Conservation (phyloP, 1,284 basidiomycete species). For the Coriolopsis trogii region DNA sequence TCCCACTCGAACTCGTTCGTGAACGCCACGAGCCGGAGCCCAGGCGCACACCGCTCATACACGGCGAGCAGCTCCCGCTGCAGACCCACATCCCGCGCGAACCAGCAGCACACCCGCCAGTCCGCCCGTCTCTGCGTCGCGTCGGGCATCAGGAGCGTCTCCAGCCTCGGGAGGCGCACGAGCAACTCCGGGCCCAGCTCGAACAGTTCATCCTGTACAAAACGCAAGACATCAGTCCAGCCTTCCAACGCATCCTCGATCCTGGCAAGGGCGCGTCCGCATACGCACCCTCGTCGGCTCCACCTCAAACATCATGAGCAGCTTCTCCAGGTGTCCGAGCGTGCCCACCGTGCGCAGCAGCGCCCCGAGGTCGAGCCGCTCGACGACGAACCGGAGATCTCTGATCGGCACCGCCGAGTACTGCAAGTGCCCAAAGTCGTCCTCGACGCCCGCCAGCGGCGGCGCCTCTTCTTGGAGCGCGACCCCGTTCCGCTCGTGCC, state of each 20-base stretch:
- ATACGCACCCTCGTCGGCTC: not conserved
- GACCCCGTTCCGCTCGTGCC: conserved; percentile 1
- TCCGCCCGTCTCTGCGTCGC: not conserved
- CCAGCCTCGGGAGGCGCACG: not conserved
- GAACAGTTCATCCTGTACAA: not conserved
- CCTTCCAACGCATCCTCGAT: not conserved
- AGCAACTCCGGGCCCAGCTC: not conserved
- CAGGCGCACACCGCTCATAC: not conserved
- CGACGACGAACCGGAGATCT: not conserved
- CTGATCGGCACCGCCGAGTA: conserved; percentile 3
- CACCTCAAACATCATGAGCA: not conserved
- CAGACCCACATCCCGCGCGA: conserved; percentile 10
- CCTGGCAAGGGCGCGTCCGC: not conserved
- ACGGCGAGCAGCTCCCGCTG: conserved; percentile 7
- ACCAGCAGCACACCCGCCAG: not conserved
- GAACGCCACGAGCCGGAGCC: conserved; percentile 13
- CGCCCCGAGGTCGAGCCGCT: not conserved
- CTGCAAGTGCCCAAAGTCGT: not conserved
- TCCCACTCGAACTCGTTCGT: conserved; percentile 17
- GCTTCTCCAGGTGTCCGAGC: not conserved
- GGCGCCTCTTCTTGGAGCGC: not conserved
- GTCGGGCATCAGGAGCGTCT: conserved; percentile 9
- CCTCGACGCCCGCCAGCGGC: not conserved
- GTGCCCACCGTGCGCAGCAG: not conserved
- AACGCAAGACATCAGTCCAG: not conserved